Conservation (phyloP, 495 filamentous ascomycete genomes). For the Penicillium desertorum region DNA sequence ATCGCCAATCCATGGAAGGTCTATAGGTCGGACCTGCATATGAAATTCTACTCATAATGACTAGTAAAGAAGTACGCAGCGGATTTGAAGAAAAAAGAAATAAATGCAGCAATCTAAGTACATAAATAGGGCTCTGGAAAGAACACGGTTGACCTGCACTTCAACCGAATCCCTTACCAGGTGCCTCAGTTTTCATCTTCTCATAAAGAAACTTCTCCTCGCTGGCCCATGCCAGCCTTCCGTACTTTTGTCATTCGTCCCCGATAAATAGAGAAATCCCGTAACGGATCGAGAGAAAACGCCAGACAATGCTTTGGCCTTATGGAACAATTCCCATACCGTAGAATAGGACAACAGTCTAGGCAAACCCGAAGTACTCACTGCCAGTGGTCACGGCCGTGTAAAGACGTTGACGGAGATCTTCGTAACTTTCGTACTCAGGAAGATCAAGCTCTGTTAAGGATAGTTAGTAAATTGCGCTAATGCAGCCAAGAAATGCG, state of each 20-base stretch:
- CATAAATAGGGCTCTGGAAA: conserved; percentile 13
- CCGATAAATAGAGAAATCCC: conserved; percentile 11
- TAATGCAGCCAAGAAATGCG: neutral
- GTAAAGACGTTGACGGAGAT: conserved; percentile 79
- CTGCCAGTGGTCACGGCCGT: conserved; percentile 93
- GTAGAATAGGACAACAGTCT: conserved; percentile 25
- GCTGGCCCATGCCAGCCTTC: conserved; percentile 12
- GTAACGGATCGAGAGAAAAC: conserved; percentile 33
- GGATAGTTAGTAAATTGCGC: conserved; percentile 31
- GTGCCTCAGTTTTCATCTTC: conserved; percentile 18
- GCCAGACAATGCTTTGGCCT: conserved; percentile 50
- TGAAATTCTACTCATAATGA: neutral
- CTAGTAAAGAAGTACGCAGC: neutral
- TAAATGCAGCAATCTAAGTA: conserved; percentile 33
- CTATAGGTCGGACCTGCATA: neutral
- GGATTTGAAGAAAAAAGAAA: conserved; percentile 14
- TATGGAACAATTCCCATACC: conserved; percentile 23
- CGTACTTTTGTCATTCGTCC: conserved; percentile 14
- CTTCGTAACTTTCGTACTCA: conserved; percentile 96
- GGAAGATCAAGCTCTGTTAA: conserved; percentile 91
- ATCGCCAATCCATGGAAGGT: neutral
- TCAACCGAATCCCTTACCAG: conserved; percentile 28
- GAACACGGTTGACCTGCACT: conserved; percentile 47
- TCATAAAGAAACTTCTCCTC: conserved; percentile 7
- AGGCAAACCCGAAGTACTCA: conserved; percentile 99